Evolutionary conservation across 371 early-diverging fungal genomes (phyloP), one percentile per base, ranked within the genome.

Genomic region (Mortierella sp.): DNA sequence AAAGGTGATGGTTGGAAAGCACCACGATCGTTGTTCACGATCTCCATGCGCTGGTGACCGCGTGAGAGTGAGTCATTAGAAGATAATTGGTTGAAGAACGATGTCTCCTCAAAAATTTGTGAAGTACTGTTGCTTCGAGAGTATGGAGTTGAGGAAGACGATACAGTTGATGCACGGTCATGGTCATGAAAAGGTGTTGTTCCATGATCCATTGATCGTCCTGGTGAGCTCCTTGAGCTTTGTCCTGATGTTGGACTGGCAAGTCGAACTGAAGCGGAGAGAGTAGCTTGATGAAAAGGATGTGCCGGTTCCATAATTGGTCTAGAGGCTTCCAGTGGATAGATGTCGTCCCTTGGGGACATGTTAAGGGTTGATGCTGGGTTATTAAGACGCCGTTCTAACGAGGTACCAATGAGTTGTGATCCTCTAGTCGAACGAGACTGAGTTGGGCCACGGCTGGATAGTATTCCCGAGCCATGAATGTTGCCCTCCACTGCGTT

Each of bases 61-160:
- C 68, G 50, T 5, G 76, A 48, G 13, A 74, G 14, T 6, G 68
- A 67, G 17, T 74, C 76, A 24, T 63, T 74, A 7, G 76, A 74
- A 0, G 76, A 74, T 3, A 74, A 34, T 39, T 74, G 76, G n/a
- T 74, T 74, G 45, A 74, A 74, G 25, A 74, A 74, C 2, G 76
- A 74, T 8, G 76, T 74, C 50, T 74, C 76, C 19, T 74, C 76
- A 60, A 74, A 74, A 53, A 74, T 74, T 47, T 74, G 76, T 0
- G 76, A 74, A 9, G 64, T 60, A 9, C 76, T 74, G 44, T 74
- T 74, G 46, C 76, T 74, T 24, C 68, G 76, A 12, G 76, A 74
- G 48, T 67, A 74, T 0, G 76, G 76, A 1, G 76, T 74, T 5
- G 73, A 72, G 17, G 41, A 62, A 2, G 76, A 57, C 0, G 76